Percentiles rank a stretch among this genome's conserved stretches.
phyloP scores from a whole-genome alignment of 345 rosid genomes.

The Eucalyptus erythrocorys region DNA sequence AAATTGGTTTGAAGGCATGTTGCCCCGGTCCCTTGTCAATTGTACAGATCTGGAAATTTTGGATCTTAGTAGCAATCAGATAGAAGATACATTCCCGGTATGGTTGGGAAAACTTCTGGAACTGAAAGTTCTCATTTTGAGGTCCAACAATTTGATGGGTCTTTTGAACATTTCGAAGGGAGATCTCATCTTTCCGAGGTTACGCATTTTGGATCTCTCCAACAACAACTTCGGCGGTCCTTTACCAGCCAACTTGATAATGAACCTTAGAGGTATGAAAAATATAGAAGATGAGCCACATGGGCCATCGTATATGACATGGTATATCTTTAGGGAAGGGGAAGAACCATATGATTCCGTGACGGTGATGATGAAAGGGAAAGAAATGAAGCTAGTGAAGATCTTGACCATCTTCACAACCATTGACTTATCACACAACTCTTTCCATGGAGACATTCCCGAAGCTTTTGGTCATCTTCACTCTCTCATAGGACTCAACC shows the following conservation, averaged over 20 bases:
- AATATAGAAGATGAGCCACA: rapidly evolving
- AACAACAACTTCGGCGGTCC: not conserved
- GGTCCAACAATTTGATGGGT: not conserved
- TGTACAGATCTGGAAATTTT: not conserved
- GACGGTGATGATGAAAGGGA: not conserved
- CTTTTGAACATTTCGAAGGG: rapidly evolving
- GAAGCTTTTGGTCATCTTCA: not conserved
- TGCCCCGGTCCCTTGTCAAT: not conserved
- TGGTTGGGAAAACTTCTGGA: not conserved
- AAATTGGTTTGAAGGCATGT: not conserved
- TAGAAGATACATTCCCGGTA: not conserved
- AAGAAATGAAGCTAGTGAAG: not conserved
- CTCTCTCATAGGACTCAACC: not conserved
- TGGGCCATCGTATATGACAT: rapidly evolving
- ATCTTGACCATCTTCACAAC: not conserved
- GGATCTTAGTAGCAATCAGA: not conserved
- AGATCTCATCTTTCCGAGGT: not conserved
- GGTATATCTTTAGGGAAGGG: too few relatives aligned
- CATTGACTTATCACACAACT: not conserved
- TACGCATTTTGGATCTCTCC: not conserved
- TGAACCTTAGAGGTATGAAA: not conserved
- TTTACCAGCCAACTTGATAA: not conserved
- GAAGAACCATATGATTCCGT: too few relatives aligned
- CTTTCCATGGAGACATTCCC: not conserved
- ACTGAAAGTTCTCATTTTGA: not conserved